Conservation (phyloP, 768 basidiomycete species). For the Russula virescens region DNA sequence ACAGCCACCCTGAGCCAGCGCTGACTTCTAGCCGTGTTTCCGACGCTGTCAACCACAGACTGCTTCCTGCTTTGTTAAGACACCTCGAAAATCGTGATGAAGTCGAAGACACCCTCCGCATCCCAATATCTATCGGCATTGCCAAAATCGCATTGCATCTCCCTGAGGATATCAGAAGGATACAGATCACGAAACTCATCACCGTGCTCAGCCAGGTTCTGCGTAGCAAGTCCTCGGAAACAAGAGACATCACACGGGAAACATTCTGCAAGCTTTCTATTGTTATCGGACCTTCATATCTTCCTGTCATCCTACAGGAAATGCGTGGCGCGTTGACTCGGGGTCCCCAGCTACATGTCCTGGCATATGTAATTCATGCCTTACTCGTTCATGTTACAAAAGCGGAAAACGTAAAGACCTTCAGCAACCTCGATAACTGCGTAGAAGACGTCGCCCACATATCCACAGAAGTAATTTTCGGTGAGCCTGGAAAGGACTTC, state of each 20-base stretch:
- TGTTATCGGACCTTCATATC: slow-evolving; percentile 64
- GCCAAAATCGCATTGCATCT: slow-evolving; percentile 78
- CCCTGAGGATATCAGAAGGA: slow-evolving; percentile 53
- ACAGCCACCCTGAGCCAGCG: slow-evolving; percentile 18
- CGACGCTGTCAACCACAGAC: slow-evolving; percentile 66
- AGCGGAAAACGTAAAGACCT: slow-evolving; percentile 46
- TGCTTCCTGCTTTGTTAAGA: slow-evolving; percentile 73
- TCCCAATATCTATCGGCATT: slow-evolving; percentile 85
- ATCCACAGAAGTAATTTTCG: slow-evolving; percentile 87
- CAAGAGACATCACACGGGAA: slow-evolving; percentile 78
- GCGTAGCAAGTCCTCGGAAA: slow-evolving; percentile 91
- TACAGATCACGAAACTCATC: slow-evolving; percentile 69
- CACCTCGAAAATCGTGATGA: slow-evolving; percentile 81
- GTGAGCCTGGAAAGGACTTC: slow-evolving; percentile 86
- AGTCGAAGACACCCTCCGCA: slow-evolving; percentile 77
- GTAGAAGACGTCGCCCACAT: slow-evolving; percentile 76
- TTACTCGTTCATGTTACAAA: slow-evolving; percentile 77
- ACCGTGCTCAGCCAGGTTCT: slow-evolving; percentile 86
- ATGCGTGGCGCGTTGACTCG: slow-evolving; percentile 78
- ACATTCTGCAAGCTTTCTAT: slow-evolving; percentile 76
- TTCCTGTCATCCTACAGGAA: slow-evolving; percentile 70
- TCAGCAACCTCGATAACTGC: slow-evolving; percentile 65
- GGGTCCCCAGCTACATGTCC: slow-evolving; percentile 90
- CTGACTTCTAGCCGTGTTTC: slow-evolving; percentile 40
- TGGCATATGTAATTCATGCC: slow-evolving; percentile 79